Base-by-base conservation (phyloP, 495 filamentous ascomycete genomes). In the Astrothelium macrocarpum region DNA sequence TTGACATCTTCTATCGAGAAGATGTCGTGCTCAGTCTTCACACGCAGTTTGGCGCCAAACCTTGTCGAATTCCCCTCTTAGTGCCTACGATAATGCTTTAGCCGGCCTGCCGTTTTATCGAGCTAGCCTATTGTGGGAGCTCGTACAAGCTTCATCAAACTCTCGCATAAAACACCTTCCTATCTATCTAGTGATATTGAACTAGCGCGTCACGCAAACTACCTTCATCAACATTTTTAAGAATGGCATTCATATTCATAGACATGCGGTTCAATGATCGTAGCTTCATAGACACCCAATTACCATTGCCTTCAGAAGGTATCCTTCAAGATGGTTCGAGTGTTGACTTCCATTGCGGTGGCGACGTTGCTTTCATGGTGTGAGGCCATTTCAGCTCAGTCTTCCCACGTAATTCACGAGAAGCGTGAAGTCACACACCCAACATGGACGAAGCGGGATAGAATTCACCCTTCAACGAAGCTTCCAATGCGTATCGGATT, bases 401-500 rank as follows among this genome's bases (percentile, higher is more conserved):
- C 31, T 53, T 16, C 46, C n/a, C 62, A 67, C 31, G 59, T 60
- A 23, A 10, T 65, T 14, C 65, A 67, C 53, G 67, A 69, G 43
- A 63, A 60, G 43, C 67, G 67, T 7, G 62, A 69, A 23, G 2
- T 61, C 20, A 46, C 56, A 18, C 23, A 25, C 31, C 23, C 59
- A 23, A 46, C 46, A 58, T 69, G 67, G 67, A 39, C 18, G 20
- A 69, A 67, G 49, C 23, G 64, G 12, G 61, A 63, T 20, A 63
- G 63, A 16, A n/a, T 63, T 9, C 12, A 45, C 5, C 20, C 63
- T 16, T 53, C 65, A 23, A 32, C 63, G 10, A 63, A 66, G 42
- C 53, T 68, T 28, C 66, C 66, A 1, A 64, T 68, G 12, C 23
- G 66, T 25, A 62, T 68, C 12, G 66, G 66, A 1, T 32, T 69